phyloP scores from a whole-genome alignment of 345 rosid genomes.

The Moricandia moricandioides region DNA sequence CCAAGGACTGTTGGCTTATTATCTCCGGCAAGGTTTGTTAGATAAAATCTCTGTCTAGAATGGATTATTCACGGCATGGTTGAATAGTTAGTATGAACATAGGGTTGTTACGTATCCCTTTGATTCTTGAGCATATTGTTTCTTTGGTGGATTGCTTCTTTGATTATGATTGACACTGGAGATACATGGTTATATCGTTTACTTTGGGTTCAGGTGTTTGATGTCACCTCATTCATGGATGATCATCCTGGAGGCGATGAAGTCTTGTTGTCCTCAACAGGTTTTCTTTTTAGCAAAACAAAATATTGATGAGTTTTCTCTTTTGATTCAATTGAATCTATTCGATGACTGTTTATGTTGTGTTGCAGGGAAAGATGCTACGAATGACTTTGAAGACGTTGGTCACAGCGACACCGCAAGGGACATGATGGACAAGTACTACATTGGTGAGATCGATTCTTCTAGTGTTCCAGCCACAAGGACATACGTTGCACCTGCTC shows the following conservation, averaged over 20 bases:
- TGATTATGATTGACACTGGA: not conserved
- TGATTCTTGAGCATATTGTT: too few species aligned
- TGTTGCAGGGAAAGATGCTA: constrained; percentile 82
- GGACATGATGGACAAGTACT: constrained; percentile 70
- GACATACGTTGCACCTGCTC: constrained; percentile 50
- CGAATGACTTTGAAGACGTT: constrained; percentile 87
- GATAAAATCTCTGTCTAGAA: constrained; percentile 39
- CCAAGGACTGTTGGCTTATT: not conserved
- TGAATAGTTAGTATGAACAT: not conserved
- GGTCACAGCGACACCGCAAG: constrained; percentile 96
- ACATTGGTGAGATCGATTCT: constrained; percentile 69
- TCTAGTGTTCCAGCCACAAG: constrained; percentile 59
- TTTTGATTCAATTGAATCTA: not conserved
- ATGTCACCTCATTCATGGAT: constrained; percentile 93
- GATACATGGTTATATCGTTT: not conserved
- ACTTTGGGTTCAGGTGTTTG: constrained; percentile 64
- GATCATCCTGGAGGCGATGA: constrained; percentile 99
- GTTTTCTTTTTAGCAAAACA: constrained; percentile 37
- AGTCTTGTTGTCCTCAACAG: constrained; percentile 87
- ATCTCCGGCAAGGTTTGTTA: constrained; percentile 83
- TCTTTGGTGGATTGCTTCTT: not conserved
- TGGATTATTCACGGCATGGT: not conserved
- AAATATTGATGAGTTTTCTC: not conserved
- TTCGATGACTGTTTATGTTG: not conserved
- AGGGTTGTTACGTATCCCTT: not conserved